Evolutionary conservation across 2,329 filamentous ascomycete genomes (phyloP).

Genomic region (Botrytis byssoidea): DNA sequence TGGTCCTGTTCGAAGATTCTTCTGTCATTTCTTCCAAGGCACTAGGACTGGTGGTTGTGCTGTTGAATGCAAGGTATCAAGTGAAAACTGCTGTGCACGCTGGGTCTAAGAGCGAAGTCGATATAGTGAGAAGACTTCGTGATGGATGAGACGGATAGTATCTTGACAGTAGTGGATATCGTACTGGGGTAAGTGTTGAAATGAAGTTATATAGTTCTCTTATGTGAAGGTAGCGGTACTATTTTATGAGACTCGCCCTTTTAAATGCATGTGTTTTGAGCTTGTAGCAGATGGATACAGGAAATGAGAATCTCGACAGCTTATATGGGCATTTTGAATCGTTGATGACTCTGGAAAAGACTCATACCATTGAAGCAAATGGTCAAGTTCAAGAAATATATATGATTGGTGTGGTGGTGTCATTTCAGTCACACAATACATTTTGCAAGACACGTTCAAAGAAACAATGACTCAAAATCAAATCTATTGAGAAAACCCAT

Average conservation of each 20-base stretch:
- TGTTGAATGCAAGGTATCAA: neutral
- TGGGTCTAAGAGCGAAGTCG: neutral
- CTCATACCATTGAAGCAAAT: neutral
- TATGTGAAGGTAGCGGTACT: neutral
- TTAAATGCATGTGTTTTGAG: neutral
- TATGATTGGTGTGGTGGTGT: neutral
- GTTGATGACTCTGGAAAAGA: neutral
- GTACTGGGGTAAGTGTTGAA: fast-evolving
- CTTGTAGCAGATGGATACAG: neutral
- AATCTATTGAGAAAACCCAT: neutral
- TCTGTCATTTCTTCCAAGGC: neutral
- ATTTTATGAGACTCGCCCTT: neutral
- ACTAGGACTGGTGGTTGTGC: neutral
- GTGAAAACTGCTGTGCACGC: neutral
- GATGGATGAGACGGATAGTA: neutral
- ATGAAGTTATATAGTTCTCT: neutral
- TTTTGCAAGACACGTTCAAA: neutral
- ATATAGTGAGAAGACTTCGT: neutral
- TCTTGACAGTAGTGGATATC: neutral
- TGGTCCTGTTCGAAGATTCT: neutral
- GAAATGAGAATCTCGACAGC: neutral
- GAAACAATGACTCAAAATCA: neutral
- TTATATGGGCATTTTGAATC: neutral
- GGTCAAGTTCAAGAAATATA: neutral
- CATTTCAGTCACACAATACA: neutral